Base-by-base conservation (phyloP, 495 filamentous ascomycete genomes). In the Penicillium ochrochloron region DNA sequence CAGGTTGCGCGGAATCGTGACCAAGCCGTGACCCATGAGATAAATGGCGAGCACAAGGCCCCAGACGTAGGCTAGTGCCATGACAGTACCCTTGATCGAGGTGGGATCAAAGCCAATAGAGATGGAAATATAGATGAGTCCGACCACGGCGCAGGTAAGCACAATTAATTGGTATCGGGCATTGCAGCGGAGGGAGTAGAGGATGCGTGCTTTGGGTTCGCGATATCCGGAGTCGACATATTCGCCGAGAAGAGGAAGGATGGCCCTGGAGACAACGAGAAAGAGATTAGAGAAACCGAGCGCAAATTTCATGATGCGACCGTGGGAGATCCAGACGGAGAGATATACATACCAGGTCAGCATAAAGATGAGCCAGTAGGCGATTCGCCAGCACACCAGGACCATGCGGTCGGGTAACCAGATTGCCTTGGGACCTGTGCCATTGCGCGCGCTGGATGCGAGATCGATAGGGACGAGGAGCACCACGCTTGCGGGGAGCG, bases 401-500 rank as follows among this genome's bases (percentile, higher is more conserved):
- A 97, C 78, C 37, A 91, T 82, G 33, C 85, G 79, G 61, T 89
- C 82, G 9, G 92, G 88, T 19, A 88, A 73, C 85, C 86, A 88
- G 56, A 89, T 87, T 29, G 88, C 88, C 65, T 86, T 87, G 25
- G 87, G 84, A 5, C 83, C 85, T 17, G 78, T 83, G 62, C 90
- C 88, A 65, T 93, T 87, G 59, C 87, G 85, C 19, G 89, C 87
- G 71, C 85, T 94, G 3, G 93, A 97, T 4, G 95, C 92, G 64
- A 99, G 86, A 78, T 99, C 95, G 68, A 99, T 97, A 5, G 95
- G 95, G 0, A 99, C 93, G 23, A 99, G 84, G 21, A 99, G 82
- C n/a, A 97, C 89, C 67, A 97, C 94, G 75, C 91, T 94, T 58
- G 92, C 91, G 14, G 95, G 96, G 23, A 99, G 88, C 55, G 92